Base-by-base conservation (phyloP, 305 asterid species). In the Plantago rigida region DNA sequence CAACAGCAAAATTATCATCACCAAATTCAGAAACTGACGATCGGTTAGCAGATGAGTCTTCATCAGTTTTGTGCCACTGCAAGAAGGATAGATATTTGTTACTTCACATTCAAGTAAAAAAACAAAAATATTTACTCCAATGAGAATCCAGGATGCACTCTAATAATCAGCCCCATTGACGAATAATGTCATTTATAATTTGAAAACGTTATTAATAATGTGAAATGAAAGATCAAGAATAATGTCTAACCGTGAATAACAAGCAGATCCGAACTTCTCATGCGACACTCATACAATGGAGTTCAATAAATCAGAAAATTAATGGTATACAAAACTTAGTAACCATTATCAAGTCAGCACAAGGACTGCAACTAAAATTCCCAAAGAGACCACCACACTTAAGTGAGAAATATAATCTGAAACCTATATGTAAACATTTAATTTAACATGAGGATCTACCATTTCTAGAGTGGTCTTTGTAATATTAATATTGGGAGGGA, bases 1-100 rank as follows among this genome's bases (percentile, higher is more conserved):
- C 99, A 39, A 93, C 89, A 19, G 89, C 81, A 67, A 93, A 93
- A 69, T 69, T 78, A 65, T 92, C 99, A 28, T 92, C 99, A 19
- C 99, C 95, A 56, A 92, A 92, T 48, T 87, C 95, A 17, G 99
- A 89, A 34, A 86, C 75, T 10, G 97, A 85, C 29, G 83, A 69
- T 14, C 83, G 81, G 22, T 75, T 73, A 10, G 83, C 79, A 49
- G 64, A 75, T 0, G 78, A 79, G 56, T 79, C 95, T 73, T 83
- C 96, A 58, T 86, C 97, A 22, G 80, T 75, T 77, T 71, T 92
- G 58, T 60, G 77, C 75, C 78, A 66, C 96, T 92, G 97, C 72
- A 56, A 69, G 65, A 56, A 17, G 56, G 46, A 15, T 9, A 17
- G 13, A 60, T 31, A 52, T 50, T 52, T 5, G 22, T 72, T 61